Evolutionary conservation across 1,139 yeast species (phyloP).

Genomic region (Wickerhamomyces sp.): DNA sequence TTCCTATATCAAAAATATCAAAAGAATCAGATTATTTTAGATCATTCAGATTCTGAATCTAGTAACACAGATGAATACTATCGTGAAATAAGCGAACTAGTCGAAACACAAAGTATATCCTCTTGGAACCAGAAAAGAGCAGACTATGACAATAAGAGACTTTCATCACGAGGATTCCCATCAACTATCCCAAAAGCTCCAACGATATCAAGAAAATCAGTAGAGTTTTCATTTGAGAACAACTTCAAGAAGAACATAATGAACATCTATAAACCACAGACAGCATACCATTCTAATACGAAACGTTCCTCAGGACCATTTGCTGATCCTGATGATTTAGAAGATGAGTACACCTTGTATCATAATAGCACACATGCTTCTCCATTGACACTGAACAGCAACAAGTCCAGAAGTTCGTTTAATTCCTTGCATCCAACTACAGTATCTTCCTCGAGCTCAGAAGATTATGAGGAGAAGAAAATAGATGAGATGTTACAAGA

Average conservation of each 20-base stretch:
- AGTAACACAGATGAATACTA: conserved; percentile 11
- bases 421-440: conserved; percentile 4
- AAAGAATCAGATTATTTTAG: not conserved
- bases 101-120: conserved; percentile 21
- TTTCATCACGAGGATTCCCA: not conserved
- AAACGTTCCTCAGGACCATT: conserved; percentile 12
- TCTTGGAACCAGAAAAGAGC: conserved; percentile 22
- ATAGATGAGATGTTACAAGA: conserved; percentile 39
- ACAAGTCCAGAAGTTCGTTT: conserved; percentile 10
- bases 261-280: conserved; percentile 6
- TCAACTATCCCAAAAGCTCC: not conserved
- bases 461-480: conserved; percentile 27
- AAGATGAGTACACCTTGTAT: conserved; percentile 6
- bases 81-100: conserved; percentile 13
- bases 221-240: conserved; percentile 5
- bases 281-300: not conserved
- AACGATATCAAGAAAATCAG: conserved; percentile 4
- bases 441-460: conserved; percentile 6
- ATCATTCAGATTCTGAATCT: conserved; percentile 10
- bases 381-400: conserved; percentile 3
- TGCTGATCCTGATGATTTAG: conserved; percentile 22
- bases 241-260: conserved; percentile 4
- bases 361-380: not conserved
- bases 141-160: conserved; percentile 13
- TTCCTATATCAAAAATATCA: conserved; percentile 11